A percentile compares a stretch with the other conserved stretches of the same genome.
Conservation (phyloP, 495 filamentous ascomycete genomes). For the Daldinia decipiens region DNA sequence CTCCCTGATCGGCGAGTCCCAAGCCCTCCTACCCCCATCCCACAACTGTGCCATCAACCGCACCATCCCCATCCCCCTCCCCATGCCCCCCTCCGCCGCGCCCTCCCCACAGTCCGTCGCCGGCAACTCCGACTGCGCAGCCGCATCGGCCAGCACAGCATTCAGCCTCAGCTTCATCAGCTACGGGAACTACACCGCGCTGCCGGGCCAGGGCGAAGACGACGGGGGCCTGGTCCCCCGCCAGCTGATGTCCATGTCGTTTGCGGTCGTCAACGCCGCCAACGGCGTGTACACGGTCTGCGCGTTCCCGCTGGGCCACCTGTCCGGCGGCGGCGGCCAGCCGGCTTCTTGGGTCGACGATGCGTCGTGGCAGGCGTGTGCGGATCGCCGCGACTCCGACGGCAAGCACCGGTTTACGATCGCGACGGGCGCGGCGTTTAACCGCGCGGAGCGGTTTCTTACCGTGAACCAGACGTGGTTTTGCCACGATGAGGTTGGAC, state of each 20-base stretch:
- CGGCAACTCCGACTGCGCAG: conserved; percentile 25
- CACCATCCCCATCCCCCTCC: neutral
- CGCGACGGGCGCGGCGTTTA: conserved; percentile 39
- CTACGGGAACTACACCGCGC: conserved; percentile 43
- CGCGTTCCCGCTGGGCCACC: conserved; percentile 39
- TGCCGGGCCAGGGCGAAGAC: conserved; percentile 29
- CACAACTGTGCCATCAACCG: neutral
- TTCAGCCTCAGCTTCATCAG: conserved; percentile 37
- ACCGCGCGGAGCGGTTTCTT: conserved; percentile 6
- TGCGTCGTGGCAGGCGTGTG: conserved; percentile 39
- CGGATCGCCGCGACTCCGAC: conserved; percentile 39
- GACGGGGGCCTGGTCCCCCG: conserved; percentile 23
- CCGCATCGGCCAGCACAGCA: conserved; percentile 6
- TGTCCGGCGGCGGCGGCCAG: neutral
- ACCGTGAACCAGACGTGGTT: conserved; percentile 44
- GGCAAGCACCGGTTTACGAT: conserved; percentile 41
- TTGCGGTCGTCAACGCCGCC: conserved; percentile 34
- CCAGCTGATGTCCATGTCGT: conserved; percentile 39
- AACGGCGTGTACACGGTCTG: conserved; percentile 33
- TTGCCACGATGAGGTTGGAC: conserved; percentile 37
- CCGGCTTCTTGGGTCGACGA: conserved; percentile 27
- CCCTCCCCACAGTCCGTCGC: conserved; percentile 10
- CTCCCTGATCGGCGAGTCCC: neutral
- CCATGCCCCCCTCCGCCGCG: neutral
- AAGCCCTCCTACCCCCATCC: conserved; percentile 8